A percentile compares a stretch with the other conserved stretches of the same genome.
Evolutionary conservation across 225 moss, liverwort and hornwort species (phyloP).

Genomic region (Marchantia polymorpha): DNA sequence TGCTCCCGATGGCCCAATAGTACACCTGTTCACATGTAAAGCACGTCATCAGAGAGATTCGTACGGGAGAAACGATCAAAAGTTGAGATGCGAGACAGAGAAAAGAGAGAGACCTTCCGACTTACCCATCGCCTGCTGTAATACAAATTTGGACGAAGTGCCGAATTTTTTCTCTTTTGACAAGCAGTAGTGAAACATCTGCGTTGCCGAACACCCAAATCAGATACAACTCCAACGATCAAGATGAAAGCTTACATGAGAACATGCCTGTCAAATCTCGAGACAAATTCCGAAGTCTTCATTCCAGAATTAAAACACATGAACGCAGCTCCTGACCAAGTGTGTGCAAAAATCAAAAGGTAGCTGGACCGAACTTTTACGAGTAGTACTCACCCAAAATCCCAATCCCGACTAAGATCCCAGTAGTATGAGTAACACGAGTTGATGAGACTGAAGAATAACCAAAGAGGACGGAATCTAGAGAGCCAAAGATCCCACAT

Average conservation of each 20-base stretch:
- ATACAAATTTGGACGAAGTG: slow-evolving; percentile 59
- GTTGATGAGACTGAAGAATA: slow-evolving; percentile 63
- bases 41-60: background rate
- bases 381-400: slow-evolving; percentile 54
- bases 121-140: slow-evolving; percentile 68
- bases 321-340: background rate
- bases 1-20: slow-evolving; percentile 74
- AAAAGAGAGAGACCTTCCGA: background rate
- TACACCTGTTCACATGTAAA: slow-evolving; percentile 48
- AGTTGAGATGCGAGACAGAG: background rate
- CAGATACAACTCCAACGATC: background rate
- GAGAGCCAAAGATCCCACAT: slow-evolving; percentile 58
- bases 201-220: slow-evolving; percentile 1
- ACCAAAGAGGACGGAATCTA: slow-evolving; percentile 66
- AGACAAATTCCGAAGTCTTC: background rate
- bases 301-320: background rate
- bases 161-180: slow-evolving; percentile 50
- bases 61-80: background rate
- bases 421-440: slow-evolving; percentile 78
- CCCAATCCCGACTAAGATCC: slow-evolving; percentile 83
- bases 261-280: background rate
- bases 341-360: background rate
- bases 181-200: slow-evolving; percentile 65
- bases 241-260: background rate
- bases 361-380: background rate